Percentiles rank a stretch among this genome's conserved stretches.
Conservation (phyloP, 2,329 filamentous ascomycete species). For the Fusarium nurragi region DNA sequence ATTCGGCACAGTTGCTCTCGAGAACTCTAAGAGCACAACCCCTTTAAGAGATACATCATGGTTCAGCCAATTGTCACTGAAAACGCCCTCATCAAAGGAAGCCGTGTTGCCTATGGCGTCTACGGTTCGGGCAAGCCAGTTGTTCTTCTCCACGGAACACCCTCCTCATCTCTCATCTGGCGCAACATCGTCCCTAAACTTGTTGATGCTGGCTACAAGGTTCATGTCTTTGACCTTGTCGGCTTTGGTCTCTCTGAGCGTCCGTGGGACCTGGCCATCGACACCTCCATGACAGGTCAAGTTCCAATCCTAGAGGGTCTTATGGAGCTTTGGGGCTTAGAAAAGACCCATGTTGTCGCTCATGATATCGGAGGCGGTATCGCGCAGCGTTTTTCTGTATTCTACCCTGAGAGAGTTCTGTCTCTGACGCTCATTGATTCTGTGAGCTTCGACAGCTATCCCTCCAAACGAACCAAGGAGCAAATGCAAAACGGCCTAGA, state of each 20-base stretch:
- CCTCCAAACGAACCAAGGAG: constrained; percentile 45
- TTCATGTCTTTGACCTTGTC: constrained; percentile 46
- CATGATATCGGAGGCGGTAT: constrained; percentile 49
- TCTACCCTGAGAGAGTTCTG: constrained; percentile 33
- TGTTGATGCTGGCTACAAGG: constrained; percentile 37
- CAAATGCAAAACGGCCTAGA: constrained; percentile 47
- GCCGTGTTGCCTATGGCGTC: constrained; percentile 44
- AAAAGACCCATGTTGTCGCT: constrained; percentile 41
- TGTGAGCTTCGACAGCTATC: constrained; percentile 49
- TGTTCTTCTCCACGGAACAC: constrained; percentile 48
- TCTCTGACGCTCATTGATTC: constrained; percentile 46
- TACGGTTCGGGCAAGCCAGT: constrained; percentile 42
- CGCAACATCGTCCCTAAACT: constrained; percentile 44
- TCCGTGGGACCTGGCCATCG: constrained; percentile 41
- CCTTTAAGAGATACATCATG: neutral
- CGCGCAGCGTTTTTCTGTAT: constrained; percentile 44
- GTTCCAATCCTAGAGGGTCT: constrained; percentile 45
- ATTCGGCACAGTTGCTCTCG: rapidly evolving
- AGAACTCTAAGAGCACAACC: neutral
- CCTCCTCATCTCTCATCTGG: constrained; percentile 50
- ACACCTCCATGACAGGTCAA: constrained; percentile 49
- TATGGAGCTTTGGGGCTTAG: constrained; percentile 42
- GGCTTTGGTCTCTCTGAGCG: constrained; percentile 49
- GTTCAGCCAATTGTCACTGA: constrained; percentile 41
- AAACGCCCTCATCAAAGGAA: constrained; percentile 42